Evolutionary conservation across 2,329 filamentous ascomycete species (phyloP).

Genomic region (Botryosphaeria dothidea): DNA sequence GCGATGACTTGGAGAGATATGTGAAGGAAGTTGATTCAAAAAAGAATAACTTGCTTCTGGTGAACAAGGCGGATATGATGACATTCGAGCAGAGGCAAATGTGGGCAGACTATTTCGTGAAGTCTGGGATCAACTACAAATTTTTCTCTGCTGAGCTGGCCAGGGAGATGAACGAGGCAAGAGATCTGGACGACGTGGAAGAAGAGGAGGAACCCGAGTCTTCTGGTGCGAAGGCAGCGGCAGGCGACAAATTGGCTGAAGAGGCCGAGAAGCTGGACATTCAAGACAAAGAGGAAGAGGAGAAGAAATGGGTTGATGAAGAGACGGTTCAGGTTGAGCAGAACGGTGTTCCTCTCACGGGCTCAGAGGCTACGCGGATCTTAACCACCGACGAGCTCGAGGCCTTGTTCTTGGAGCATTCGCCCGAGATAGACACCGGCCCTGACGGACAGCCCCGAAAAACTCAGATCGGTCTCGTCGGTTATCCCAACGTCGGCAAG

Average conservation of each 20-base stretch:
- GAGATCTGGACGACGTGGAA: constrained; percentile 55
- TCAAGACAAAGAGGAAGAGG: constrained; percentile 44
- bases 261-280: constrained; percentile 48
- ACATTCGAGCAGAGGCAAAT: constrained; percentile 75
- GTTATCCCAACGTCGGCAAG: constrained; percentile 98
- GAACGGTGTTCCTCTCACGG: constrained; percentile 34
- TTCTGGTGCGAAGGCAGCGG: constrained; percentile 38
- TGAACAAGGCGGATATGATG: constrained; percentile 99
- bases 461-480: constrained; percentile 88
- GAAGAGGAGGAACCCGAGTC: constrained; percentile 44
- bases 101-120: constrained; percentile 86
- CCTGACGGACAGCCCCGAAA: constrained; percentile 57
- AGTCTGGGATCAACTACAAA: constrained; percentile 80
- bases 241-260: constrained; percentile 51
- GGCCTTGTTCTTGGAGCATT: constrained; percentile 78
- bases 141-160: constrained; percentile 96
- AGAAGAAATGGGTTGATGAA: constrained; percentile 43
- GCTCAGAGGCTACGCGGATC: constrained; percentile 63
- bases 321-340: constrained; percentile 37
- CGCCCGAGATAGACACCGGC: constrained; percentile 58
- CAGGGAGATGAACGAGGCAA: constrained; percentile 81
- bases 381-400: constrained; percentile 92
- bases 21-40: constrained; percentile 87
- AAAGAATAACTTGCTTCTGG: constrained; percentile 88
- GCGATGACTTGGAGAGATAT: constrained; percentile 88